Conservation (phyloP, 306 rosid species). For the Cucumis sativus region Cucumber_9930_V3 NC_026656.2:10080001-10080500, state of each 20-base stretch:
- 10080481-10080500: constrained; percentile 76
- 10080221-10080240: not conserved
- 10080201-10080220: constrained; percentile 44
- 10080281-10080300: not conserved
- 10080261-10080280: not conserved
- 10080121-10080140: not conserved
- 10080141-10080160: not conserved
- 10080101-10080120: too few relatives aligned
- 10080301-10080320: not conserved
- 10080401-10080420: constrained; percentile 56
- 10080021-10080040: not conserved
- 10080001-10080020: not conserved
- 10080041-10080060: not conserved
- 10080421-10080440: constrained; percentile 54
- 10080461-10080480: constrained; percentile 74
- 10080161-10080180: too few relatives aligned
- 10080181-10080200: constrained; percentile 7
- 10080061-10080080: not conserved
- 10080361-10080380: too few relatives aligned
- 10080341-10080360: too few relatives aligned
- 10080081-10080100: not conserved
- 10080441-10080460: constrained; percentile 71
- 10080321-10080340: too few relatives aligned
- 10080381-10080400: not conserved
- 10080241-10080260: not conserved